A percentile compares a stretch with the other conserved stretches of the same genome.
Evolutionary conservation across 768 basidiomycete genomes (phyloP).

Genomic region (Chalciporus pseudorubinellus): DNA sequence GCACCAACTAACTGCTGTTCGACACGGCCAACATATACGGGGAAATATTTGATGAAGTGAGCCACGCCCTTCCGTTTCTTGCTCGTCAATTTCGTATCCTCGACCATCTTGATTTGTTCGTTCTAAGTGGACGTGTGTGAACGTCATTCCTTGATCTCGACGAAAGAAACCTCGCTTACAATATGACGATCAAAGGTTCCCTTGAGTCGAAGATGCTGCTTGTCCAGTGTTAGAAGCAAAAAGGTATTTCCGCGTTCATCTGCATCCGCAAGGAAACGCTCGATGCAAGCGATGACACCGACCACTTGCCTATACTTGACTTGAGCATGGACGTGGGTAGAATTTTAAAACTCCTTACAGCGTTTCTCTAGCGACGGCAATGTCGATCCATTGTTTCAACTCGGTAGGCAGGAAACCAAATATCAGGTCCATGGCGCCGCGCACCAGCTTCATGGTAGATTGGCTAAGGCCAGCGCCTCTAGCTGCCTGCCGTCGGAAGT

Average conservation of each 20-base stretch:
- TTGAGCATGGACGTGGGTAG: slow-evolving; percentile 3
- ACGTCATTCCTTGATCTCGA: background rate
- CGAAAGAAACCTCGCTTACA: slow-evolving; percentile 38
- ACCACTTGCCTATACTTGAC: slow-evolving; percentile 68
- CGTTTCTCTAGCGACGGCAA: slow-evolving; percentile 67
- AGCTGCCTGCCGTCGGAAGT: slow-evolving; percentile 90
- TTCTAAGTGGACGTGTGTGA: slow-evolving; percentile 43
- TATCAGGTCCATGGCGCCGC: slow-evolving; percentile 90
- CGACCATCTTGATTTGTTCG: slow-evolving; percentile 84
- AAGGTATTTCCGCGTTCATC: slow-evolving; percentile 74
- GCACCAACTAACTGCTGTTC: slow-evolving; percentile 81
- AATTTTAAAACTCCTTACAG: slow-evolving; percentile 49
- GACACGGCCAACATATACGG: slow-evolving; percentile 77
- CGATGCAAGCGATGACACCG: slow-evolving; percentile 76
- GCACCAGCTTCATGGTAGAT: slow-evolving; percentile 73
- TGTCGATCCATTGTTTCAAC: slow-evolving; percentile 82
- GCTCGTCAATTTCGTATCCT: slow-evolving; percentile 85
- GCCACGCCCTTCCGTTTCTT: slow-evolving; percentile 93
- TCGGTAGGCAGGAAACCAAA: slow-evolving; percentile 90
- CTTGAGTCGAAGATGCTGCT: slow-evolving; percentile 77
- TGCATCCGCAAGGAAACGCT: slow-evolving; percentile 72
- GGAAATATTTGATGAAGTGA: slow-evolving; percentile 91
- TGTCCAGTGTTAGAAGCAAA: slow-evolving; percentile 76
- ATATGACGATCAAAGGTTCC: slow-evolving; percentile 75
- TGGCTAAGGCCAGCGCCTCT: slow-evolving; percentile 63